phyloP scores from a whole-genome alignment of 1,284 basidiomycete species.

The Ganoderma multipileum region DNA sequence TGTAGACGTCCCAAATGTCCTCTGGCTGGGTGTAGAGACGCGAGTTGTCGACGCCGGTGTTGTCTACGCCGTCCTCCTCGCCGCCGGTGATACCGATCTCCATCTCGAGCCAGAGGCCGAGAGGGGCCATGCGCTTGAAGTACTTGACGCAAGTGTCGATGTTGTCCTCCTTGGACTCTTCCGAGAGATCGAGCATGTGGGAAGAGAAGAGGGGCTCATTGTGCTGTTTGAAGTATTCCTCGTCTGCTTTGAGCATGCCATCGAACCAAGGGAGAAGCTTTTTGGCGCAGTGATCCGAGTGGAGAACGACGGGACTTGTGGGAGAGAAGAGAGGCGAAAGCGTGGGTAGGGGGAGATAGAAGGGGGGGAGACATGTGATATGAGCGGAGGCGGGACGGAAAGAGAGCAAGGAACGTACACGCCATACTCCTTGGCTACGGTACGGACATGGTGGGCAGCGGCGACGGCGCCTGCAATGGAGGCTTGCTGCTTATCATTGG shows the following conservation, averaged over 20 bases:
- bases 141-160: slow-evolving; percentile 95
- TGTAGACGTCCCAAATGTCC: slow-evolving; percentile 94
- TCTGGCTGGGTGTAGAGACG: slow-evolving; percentile 98
- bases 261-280: slow-evolving; percentile 99
- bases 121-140: slow-evolving; percentile 93
- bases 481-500: slow-evolving; percentile 97
- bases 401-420: slow-evolving; percentile 63
- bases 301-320: slow-evolving; percentile 90
- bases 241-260: slow-evolving; percentile 97
- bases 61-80: slow-evolving; percentile 99
- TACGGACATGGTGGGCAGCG: slow-evolving; percentile 92
- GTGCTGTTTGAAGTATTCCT: slow-evolving; percentile 92
- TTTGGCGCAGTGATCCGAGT: slow-evolving; percentile 99
- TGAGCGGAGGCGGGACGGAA: slow-evolving; percentile 10
- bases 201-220: slow-evolving; percentile 96
- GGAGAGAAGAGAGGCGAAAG: not conserved
- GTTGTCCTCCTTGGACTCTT: slow-evolving; percentile 98
- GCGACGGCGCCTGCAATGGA: slow-evolving; percentile 93
- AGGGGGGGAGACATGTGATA: slow-evolving; percentile 42
- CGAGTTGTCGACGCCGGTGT: slow-evolving; percentile 93
- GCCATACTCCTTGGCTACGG: slow-evolving; percentile 89
- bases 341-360: slow-evolving; percentile 8
- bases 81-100: slow-evolving; percentile 99
- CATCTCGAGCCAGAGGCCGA: slow-evolving; percentile 99
- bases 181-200: slow-evolving; percentile 99